Evolutionary conservation across 305 asterid species (phyloP), one percentile per base, ranked within the genome.

Genomic region (Fraxinus floribunda): DNA sequence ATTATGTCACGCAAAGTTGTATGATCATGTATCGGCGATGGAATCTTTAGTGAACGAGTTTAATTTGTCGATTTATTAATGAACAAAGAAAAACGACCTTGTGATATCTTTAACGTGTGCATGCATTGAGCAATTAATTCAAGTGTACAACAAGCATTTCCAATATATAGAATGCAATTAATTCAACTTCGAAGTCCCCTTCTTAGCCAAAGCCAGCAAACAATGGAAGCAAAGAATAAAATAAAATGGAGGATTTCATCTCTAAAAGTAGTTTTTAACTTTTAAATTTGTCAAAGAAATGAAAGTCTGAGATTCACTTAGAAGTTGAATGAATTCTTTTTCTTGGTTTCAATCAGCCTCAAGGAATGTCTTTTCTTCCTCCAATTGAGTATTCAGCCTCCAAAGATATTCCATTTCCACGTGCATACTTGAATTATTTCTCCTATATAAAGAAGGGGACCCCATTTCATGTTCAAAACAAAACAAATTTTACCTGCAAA

Each of bases 361-460:
- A 88, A 86, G 85, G 93, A 93, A 93, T 92, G 89, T 92, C 86
- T 91, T 83, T 84, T 81, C 83, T 86, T 57, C 86, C 89, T 88
- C 80, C 60, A 78, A 78, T 70, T 75, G 35, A 49, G 60, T 46
- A 35, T 78, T 75, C 76, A 74, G 64, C 76, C 75, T 11, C 78
- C 49, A 79, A 82, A 83, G 83, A 80, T 83, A 83, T 87, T 88
- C 89, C 86, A 83, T 84, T 83, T 85, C 78, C 89, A 87, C 73
- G 79, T 80, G 76, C 84, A 41, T 76, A 80, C 46, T 81, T 85
- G 57, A 16, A 64, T 60, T 83, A 80, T 76, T 57, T 46, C 77
- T 35, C 86, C 84, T 90, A 89, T 90, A 92, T 87, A 92, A 89
- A 46, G 55, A 6, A 77, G 26, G 36, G 72, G 76, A 62, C 60